Evolutionary conservation across 2,329 filamentous ascomycete species (phyloP), one percentile per base, ranked within the genome.

Genomic region (Parascedosporium putredinis): DNA sequence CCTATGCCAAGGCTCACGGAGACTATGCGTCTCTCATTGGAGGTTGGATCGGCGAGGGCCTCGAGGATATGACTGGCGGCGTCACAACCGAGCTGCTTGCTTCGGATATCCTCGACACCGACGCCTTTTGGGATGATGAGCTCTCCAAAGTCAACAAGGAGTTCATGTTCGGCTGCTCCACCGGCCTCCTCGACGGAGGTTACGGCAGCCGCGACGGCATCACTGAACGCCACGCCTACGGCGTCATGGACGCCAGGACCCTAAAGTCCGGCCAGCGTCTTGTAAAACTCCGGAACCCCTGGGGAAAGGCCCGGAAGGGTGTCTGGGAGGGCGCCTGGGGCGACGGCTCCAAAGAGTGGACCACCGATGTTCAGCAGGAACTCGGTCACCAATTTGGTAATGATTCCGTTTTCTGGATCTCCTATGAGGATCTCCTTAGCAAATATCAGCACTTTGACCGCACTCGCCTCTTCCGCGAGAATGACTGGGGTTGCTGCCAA

Each of bases 1-100:
- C 87, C 1, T 91, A 86, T 60, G 87, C 87, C 18, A 93, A 93
- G 63, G 84, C 84, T 0, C 87, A 93, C 57, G 86, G 86, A 2
- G 86, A 89, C 56, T 90, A 84, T 56, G 78, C 73, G 14, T 78
- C 84, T 0, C 79, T 89, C 33, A 73, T 81, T 29, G 84, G 84
- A 22, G 84, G 84, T 6, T 87, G 81, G 65, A 82, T 84, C 16
- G 83, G 77, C 4, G 76, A 80, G 58, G 76, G 70, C 2, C 57
- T 79, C 2, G 77, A 75, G 56, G 50, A 84, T 59, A 67, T 81
- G 4, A 79, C 74, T 0, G 82, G 83, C 8, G 83, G 83, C 24
- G 79, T 86, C 4, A 84, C 81, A 0, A 80, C 78, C 0, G 79
- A 84, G 58, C 67, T 87, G 2, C 78, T 81, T 42, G 75, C 79